Base-by-base conservation (phyloP, 2,329 filamentous ascomycete genomes). In the Hymenoscyphus albidus region DNA sequence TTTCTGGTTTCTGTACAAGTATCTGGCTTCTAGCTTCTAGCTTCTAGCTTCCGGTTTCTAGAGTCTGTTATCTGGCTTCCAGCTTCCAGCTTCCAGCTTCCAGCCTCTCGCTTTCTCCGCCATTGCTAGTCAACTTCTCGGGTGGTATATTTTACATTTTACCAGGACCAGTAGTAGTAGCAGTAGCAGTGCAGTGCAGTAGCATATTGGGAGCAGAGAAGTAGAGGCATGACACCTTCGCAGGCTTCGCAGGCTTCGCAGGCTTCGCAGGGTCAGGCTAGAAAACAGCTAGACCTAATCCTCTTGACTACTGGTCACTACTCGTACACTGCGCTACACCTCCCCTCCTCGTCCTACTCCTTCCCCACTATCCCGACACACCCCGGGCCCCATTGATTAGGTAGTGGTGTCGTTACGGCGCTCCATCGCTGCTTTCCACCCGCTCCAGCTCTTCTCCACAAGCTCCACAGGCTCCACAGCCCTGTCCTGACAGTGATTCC, bases 341-440 rank as follows among this genome's bases (percentile, higher is more conserved):
- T 22, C 44, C 18, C 44, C 27, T 27, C 18, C 44, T 44, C 5
- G 6, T 35, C 35, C 35, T 35, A 35, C 35, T 35, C 44, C 44
- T 51, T 51, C 44, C 22, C 44, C 44, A 51, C 44, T 51, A 51
- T 51, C 44, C 44, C 44, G 44, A 51, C 44, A 27, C 44, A 18
- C 9, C n/a, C 44, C n/a, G n/a, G n/a, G 18, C n/a, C 2, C 44
- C 44, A 51, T 51, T 16, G n/a, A 35, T 35, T 35, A 35, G 32
- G 32, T 35, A 35, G 5, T 35, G 32, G 32, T 9, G 7, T 35
- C 32, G 32, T 9, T 35, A 9, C 32, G 7, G 5, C 32, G 32
- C 32, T 51, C 16, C 44, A 51, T 51, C 18, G 44, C 44, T 51
- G 42, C 42, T 48, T 48, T 48, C 42, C 18, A 9, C 40, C 40